A percentile compares a stretch with the other conserved stretches of the same genome.
These are phyloP conservation scores for Stephanodiscus minutulus DNA, from an alignment of 108 stramenopile species.

Conservation along the genomic window DNA sequence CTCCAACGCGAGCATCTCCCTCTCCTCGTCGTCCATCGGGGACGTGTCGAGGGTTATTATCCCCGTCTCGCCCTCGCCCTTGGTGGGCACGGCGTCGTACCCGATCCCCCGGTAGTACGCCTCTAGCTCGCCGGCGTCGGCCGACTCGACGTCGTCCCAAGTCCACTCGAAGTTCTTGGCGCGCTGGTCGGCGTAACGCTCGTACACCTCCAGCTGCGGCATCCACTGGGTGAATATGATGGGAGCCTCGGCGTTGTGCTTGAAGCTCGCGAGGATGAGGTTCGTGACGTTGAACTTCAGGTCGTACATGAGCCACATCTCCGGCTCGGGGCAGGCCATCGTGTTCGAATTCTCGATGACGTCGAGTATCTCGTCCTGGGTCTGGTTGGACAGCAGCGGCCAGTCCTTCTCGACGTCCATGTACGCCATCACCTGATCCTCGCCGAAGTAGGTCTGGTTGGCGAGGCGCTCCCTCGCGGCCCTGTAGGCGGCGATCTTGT, in stretches of 20 bases:
- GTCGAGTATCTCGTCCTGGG: slow-evolving; percentile 48
- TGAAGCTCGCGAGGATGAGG: slow-evolving; percentile 77
- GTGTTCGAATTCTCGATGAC: slow-evolving; percentile 59
- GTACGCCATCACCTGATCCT: slow-evolving; percentile 59
- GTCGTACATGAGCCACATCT: slow-evolving; percentile 79
- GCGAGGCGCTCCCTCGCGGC: slow-evolving; percentile 45
- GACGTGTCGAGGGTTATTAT: slow-evolving; percentile 71
- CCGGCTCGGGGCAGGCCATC: slow-evolving; percentile 49
- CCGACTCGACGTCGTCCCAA: slow-evolving; percentile 79
- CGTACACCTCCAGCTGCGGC: slow-evolving; percentile 72
- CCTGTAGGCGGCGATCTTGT: slow-evolving; percentile 47
- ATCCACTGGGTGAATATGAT: slow-evolving; percentile 84
- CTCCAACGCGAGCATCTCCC: slow-evolving; percentile 82
- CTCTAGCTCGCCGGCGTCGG: slow-evolving; percentile 75
- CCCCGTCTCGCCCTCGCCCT: slow-evolving; percentile 70
- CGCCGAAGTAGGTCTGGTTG: slow-evolving; percentile 62
- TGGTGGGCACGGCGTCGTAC: slow-evolving; percentile 74
- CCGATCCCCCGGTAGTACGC: slow-evolving; percentile 80
- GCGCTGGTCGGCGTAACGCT: slow-evolving; percentile 67
- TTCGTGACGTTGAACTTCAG: slow-evolving; percentile 85
- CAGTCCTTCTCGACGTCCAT: slow-evolving; percentile 53
- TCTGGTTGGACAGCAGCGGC: slow-evolving; percentile 46
- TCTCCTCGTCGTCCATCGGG: slow-evolving; percentile 78
- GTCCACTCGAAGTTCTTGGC: slow-evolving; percentile 76
- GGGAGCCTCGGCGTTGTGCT: slow-evolving; percentile 82